phyloP scores from a whole-genome alignment of 2,329 filamentous ascomycete species.

The Corinectria fuckeliana region DNA sequence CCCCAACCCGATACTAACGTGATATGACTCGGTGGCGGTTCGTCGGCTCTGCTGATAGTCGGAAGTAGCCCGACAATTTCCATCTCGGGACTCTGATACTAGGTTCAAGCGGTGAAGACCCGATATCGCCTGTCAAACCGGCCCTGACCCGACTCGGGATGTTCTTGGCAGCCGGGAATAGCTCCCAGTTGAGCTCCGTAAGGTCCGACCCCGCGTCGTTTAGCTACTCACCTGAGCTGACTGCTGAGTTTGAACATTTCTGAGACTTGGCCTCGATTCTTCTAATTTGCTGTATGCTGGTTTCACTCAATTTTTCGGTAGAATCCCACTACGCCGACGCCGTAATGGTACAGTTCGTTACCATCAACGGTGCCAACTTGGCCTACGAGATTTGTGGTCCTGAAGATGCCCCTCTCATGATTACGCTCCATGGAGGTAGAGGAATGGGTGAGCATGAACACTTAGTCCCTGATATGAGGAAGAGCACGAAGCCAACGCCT shows the following conservation, averaged over 20 bases:
- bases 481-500: neutral
- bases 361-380: conserved; percentile 21
- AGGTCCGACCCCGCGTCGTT: neutral
- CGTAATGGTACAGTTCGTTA: conserved; percentile 16
- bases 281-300: neutral
- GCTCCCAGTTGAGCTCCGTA: neutral
- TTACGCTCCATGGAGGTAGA: conserved; percentile 27
- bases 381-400: conserved; percentile 23
- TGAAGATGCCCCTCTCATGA: conserved; percentile 21
- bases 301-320: neutral
- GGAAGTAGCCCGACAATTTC: neutral
- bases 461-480: neutral
- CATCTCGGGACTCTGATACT: neutral
- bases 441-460: conserved; percentile 22
- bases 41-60: neutral
- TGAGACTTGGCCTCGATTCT: neutral
- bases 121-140: neutral
- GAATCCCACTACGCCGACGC: neutral
- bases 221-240: neutral
- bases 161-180: neutral
- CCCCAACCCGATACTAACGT: neutral
- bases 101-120: neutral
- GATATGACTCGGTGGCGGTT: neutral
- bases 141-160: neutral
- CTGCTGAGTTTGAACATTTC: neutral